These are phyloP conservation scores for Skeletonema menzelii DNA, from an alignment of 108 stramenopile genomes.

Conservation along the genomic window DNA sequence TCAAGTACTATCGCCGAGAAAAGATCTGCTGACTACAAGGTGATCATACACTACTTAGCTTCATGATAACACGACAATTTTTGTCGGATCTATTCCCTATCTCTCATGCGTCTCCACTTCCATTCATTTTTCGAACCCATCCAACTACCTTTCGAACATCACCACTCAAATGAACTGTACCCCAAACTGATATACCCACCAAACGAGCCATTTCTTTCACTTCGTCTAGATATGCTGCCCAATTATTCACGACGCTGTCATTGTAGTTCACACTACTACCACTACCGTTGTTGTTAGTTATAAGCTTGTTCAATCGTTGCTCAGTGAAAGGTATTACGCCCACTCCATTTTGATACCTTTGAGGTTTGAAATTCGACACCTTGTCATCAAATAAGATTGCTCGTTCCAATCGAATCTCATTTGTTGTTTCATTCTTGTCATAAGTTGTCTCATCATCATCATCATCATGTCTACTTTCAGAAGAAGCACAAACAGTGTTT, in stretches of 20 bases:
- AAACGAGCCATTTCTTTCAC: conserved; percentile 39
- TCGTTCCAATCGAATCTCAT: conserved; percentile 2
- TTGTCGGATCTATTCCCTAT: too few species aligned
- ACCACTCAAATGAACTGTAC: conserved; percentile 32
- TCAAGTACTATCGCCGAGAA: too few species aligned
- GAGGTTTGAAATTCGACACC: conserved; percentile 35
- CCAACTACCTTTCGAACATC: conserved; percentile 35
- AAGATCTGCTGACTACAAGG: too few species aligned
- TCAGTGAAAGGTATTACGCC: conserved; percentile 15
- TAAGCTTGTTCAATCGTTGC: conserved; percentile 12
- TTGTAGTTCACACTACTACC: too few species aligned
- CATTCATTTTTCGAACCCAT: conserved; percentile 23
- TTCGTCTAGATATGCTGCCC: conserved; percentile 20
- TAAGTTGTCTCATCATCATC: too few species aligned
- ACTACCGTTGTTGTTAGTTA: background rate
- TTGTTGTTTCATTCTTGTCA: too few species aligned
- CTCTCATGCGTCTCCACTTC: too few species aligned
- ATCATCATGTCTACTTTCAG: too few species aligned
- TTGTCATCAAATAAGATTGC: conserved; percentile 48
- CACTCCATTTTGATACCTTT: conserved; percentile 41
- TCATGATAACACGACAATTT: too few species aligned
- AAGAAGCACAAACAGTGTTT: too few species aligned
- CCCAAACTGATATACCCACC: conserved; percentile 32
- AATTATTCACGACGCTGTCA: background rate
- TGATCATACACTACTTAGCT: too few species aligned